phyloP scores from a whole-genome alignment of 495 filamentous ascomycete genomes.

The Chaetomium cochliodes region DNA sequence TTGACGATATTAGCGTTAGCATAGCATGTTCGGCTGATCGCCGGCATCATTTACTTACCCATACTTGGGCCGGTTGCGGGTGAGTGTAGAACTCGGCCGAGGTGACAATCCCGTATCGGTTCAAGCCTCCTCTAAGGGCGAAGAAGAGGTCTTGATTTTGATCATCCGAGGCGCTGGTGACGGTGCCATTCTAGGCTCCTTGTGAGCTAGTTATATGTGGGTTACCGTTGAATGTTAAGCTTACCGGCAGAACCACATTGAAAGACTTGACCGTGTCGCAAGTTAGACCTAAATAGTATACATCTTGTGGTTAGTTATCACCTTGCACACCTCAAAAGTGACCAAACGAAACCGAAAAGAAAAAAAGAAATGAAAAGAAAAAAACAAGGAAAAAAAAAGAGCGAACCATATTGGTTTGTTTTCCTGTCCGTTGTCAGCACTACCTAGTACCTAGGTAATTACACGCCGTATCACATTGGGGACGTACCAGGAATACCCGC shows the following conservation, averaged over 20 bases:
- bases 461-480: no score
- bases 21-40: background rate
- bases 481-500: conserved; percentile 32
- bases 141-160: conserved; percentile 55
- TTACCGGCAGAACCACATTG: conserved; percentile 31
- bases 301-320: background rate
- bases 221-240: background rate
- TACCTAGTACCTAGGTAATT: no score
- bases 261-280: conserved; percentile 28
- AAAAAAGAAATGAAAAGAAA: no score
- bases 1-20: conserved; percentile 22
- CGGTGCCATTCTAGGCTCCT: conserved; percentile 27
- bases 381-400: background rate
- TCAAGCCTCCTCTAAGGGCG: conserved; percentile 55
- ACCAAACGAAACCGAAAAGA: no score
- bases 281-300: conserved; percentile 21
- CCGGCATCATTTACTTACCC: conserved; percentile 1
- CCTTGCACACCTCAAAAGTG: no score
- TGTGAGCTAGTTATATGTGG: background rate
- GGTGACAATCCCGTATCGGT: conserved; percentile 55
- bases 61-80: conserved; percentile 28
- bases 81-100: conserved; percentile 51
- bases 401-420: conserved; percentile 32
- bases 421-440: conserved; percentile 21
- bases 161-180: conserved; percentile 21